phyloP scores from a whole-genome alignment of 768 basidiomycete species.

The Podaxis rugospora region DNA sequence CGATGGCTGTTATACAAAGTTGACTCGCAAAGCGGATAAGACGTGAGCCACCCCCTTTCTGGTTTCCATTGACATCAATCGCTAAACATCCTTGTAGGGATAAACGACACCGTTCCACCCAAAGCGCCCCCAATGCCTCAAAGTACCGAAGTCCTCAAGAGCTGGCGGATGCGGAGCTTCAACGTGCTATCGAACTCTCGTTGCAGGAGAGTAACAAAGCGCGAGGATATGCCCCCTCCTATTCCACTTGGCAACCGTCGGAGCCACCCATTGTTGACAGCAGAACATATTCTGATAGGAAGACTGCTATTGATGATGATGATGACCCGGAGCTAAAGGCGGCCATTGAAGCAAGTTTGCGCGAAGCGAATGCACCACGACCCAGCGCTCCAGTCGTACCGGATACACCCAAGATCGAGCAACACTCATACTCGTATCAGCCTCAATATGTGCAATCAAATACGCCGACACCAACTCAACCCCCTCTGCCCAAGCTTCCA shows the following conservation, averaged over 20 bases:
- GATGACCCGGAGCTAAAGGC: constrained; percentile 90
- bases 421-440: constrained; percentile 28
- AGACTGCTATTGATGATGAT: constrained; percentile 47
- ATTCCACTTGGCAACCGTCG: constrained; percentile 60
- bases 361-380: constrained; percentile 75
- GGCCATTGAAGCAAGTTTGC: constrained; percentile 91
- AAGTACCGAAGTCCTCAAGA: constrained; percentile 57
- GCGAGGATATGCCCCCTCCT: constrained; percentile 67
- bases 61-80: neutral
- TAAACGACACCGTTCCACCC: constrained; percentile 50
- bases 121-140: constrained; percentile 44
- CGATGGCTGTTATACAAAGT: constrained; percentile 81
- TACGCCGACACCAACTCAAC: constrained; percentile 33
- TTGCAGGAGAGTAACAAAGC: constrained; percentile 67
- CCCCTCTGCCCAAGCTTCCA: constrained; percentile 53
- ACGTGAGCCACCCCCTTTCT: constrained; percentile 14
- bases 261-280: constrained; percentile 70
- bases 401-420: constrained; percentile 47
- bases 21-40: constrained; percentile 58
- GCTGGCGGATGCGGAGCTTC: constrained; percentile 80
- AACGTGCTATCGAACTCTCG: constrained; percentile 89
- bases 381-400: constrained; percentile 72
- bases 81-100: constrained; percentile 23
- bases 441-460: constrained; percentile 44
- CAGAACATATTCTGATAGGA: constrained; percentile 34